phyloP scores from a whole-genome alignment of 1,139 yeast species.

The Kodamaea suecica region DNA sequence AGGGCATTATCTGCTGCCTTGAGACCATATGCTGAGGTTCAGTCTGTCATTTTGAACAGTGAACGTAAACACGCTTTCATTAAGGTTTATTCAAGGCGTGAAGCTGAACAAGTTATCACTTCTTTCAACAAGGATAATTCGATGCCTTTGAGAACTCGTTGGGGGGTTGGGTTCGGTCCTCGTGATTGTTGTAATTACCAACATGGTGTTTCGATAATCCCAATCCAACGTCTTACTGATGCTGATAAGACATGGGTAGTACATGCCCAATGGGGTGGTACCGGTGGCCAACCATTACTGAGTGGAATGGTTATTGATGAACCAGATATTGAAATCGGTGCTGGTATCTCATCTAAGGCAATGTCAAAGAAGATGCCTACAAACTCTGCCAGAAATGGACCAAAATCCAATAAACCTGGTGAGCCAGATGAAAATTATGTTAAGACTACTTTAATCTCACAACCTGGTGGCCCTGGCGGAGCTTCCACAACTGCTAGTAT shows the following conservation, averaged over 20 bases:
- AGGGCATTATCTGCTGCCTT: constrained; percentile 61
- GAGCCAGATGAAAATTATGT: constrained; percentile 50
- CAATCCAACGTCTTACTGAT: constrained; percentile 82
- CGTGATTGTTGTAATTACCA: constrained; percentile 97
- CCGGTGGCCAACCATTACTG: constrained; percentile 82
- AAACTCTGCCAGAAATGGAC: constrained; percentile 82
- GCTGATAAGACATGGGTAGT: constrained; percentile 91
- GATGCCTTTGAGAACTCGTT: constrained; percentile 73
- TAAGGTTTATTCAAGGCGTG: constrained; percentile 90
- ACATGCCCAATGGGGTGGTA: constrained; percentile 95
- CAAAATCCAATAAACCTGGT: constrained; percentile 71
- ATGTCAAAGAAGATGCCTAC: constrained; percentile 87
- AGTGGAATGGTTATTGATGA: constrained; percentile 89
- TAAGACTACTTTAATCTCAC: constrained; percentile 34
- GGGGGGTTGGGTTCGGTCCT: constrained; percentile 99
- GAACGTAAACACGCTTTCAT: constrained; percentile 95
- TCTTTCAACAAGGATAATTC: constrained; percentile 49
- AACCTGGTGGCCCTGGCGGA: constrained; percentile 16
- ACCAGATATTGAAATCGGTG: constrained; percentile 95
- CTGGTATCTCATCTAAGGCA: constrained; percentile 91
- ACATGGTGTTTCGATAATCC: constrained; percentile 84
- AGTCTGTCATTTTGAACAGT: constrained; percentile 79
- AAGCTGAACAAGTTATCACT: constrained; percentile 77
- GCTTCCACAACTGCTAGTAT: constrained; percentile 18
- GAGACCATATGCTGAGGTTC: constrained; percentile 92